Evolutionary conservation across 169 alveolate species (phyloP).

Genomic region (Blepharisma undulans): DNA sequence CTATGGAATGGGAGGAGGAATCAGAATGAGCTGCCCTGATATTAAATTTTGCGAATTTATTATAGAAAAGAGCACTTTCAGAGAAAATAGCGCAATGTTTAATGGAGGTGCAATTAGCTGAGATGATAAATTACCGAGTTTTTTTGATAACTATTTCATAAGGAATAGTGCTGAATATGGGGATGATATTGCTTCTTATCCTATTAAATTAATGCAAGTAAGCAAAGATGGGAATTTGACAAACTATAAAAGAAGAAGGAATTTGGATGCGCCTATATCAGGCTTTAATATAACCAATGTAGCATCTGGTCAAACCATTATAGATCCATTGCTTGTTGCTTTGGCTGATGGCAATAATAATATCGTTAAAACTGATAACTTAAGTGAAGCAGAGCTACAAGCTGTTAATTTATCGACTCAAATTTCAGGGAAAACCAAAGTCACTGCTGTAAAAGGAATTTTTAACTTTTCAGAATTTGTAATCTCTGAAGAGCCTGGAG

Average conservation of each 20-base stretch:
- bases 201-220: not conserved
- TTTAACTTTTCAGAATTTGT: not conserved
- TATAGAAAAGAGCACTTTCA: not conserved
- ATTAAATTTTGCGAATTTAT: too few relatives aligned
- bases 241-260: too few relatives aligned
- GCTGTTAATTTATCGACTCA: too few relatives aligned
- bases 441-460: not conserved
- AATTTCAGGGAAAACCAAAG: not conserved
- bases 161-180: not conserved
- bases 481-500: not conserved
- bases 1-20: too few relatives aligned
- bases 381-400: not conserved
- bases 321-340: not conserved
- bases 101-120: slow-evolving; percentile 26
- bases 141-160: not conserved
- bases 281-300: too few relatives aligned
- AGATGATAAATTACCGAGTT: not conserved
- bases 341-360: not conserved
- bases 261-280: too few relatives aligned
- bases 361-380: not conserved
- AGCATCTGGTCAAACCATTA: not conserved
- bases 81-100: not conserved
- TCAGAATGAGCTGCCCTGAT: too few relatives aligned
- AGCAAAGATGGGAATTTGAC: too few relatives aligned
- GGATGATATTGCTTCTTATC: not conserved